Conservation (phyloP, 306 rosid genomes). For the Cajanus cajan region DNA sequence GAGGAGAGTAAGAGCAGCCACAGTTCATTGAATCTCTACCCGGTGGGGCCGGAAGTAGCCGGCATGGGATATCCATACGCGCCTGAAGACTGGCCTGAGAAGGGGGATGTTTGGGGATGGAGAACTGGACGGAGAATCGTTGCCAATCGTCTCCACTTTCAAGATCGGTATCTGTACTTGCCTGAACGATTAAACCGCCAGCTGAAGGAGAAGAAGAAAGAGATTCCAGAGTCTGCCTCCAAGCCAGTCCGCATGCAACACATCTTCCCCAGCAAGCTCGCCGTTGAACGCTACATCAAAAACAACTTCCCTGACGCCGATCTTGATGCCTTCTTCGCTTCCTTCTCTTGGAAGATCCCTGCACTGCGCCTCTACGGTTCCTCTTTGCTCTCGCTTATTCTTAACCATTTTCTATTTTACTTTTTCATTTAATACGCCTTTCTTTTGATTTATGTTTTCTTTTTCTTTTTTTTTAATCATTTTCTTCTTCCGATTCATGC, state of each 20-base stretch:
- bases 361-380: too few relatives aligned
- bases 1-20: too few relatives aligned
- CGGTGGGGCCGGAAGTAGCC: constrained; percentile 37
- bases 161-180: constrained; percentile 76
- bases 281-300: constrained; percentile 61
- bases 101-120: constrained; percentile 86
- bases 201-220: not conserved
- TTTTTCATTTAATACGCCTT: not conserved
- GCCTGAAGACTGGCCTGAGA: constrained; percentile 79
- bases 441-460: too few relatives aligned
- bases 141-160: constrained; percentile 43
- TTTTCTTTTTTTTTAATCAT: too few relatives aligned
- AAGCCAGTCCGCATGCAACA: too few relatives aligned
- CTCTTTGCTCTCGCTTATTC: too few relatives aligned
- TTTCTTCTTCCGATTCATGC: too few relatives aligned
- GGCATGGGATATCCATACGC: constrained; percentile 90
- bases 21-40: constrained; percentile 22
- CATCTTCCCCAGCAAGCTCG: constrained; percentile 70
- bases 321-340: constrained; percentile 53
- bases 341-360: constrained; percentile 84
- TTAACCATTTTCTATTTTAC: too few relatives aligned
- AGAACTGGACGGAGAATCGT: constrained; percentile 66
- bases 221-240: not conserved
- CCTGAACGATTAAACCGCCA: constrained; percentile 41
- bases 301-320: constrained; percentile 46